phyloP scores from a whole-genome alignment of 1,139 yeast genomes.

The Kurtzmaniella quercitrusa region DNA sequence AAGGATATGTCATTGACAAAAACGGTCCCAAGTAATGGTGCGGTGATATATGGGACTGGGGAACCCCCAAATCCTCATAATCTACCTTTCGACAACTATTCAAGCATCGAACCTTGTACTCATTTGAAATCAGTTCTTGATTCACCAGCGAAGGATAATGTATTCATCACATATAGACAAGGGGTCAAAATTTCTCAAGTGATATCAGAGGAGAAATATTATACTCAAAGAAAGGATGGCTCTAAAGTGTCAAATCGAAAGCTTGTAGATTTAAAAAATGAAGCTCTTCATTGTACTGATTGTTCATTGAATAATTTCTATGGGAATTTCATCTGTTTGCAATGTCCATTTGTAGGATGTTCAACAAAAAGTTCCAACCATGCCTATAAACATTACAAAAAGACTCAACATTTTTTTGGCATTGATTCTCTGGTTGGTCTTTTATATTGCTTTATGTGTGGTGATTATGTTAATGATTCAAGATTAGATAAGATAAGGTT shows the following conservation, averaged over 20 bases:
- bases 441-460: conserved; percentile 74
- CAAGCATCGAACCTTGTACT: conserved; percentile 43
- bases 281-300: conserved; percentile 46
- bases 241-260: conserved; percentile 24
- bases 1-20: conserved; percentile 11
- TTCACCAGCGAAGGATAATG: conserved; percentile 53
- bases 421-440: conserved; percentile 57
- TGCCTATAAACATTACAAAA: conserved; percentile 57
- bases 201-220: conserved; percentile 17
- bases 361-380: conserved; percentile 44
- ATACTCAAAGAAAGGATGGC: conserved; percentile 29
- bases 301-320: conserved; percentile 46
- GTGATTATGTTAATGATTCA: conserved; percentile 62
- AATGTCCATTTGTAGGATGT: conserved; percentile 84
- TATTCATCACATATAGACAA: conserved; percentile 53
- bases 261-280: conserved; percentile 35
- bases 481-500: conserved; percentile 49
- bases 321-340: conserved; percentile 65
- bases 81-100: conserved; percentile 24
- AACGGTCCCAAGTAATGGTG: conserved; percentile 10
- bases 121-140: conserved; percentile 52
- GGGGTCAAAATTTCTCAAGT: conserved; percentile 48
- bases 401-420: conserved; percentile 70
- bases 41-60: not conserved
- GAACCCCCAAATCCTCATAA: conserved; percentile 9